Percentiles rank a stretch among this genome's conserved stretches.
Conservation (phyloP, 2,329 filamentous ascomycete species). For the Cadophora gregata region DNA sequence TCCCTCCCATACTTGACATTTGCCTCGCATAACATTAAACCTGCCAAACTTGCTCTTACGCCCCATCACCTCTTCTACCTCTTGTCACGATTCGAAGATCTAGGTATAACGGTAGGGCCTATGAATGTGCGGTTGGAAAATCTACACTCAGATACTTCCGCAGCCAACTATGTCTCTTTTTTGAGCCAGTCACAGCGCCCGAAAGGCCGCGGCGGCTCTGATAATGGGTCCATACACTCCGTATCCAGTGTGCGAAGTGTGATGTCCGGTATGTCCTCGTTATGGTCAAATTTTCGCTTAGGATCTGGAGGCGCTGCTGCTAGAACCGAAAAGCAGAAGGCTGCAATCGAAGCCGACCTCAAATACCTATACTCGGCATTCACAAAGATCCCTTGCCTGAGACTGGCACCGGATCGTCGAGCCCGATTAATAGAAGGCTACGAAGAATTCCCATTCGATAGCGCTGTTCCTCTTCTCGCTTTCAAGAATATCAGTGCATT, state of each 20-base stretch:
- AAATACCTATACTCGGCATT: conserved; percentile 98
- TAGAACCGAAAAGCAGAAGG: conserved; percentile 89
- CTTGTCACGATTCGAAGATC: conserved; percentile 91
- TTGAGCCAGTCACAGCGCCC: conserved; percentile 82
- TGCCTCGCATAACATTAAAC: conserved; percentile 83
- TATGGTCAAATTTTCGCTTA: conserved; percentile 90
- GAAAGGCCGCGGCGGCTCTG: conserved; percentile 73
- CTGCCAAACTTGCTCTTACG: conserved; percentile 89
- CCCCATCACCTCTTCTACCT: conserved; percentile 97
- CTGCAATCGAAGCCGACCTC: conserved; percentile 81
- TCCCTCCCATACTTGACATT: conserved; percentile 87
- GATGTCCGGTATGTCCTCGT: conserved; percentile 93
- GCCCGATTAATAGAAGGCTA: conserved; percentile 90
- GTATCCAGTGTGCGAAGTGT: conserved; percentile 96
- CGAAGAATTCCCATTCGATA: conserved; percentile 98
- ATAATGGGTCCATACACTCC: conserved; percentile 91
- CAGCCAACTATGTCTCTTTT: conserved; percentile 95
- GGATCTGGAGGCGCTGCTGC: conserved; percentile 79
- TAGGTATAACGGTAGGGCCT: conserved; percentile 87
- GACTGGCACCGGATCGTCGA: conserved; percentile 89
- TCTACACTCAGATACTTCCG: conserved; percentile 84
- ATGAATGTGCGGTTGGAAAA: conserved; percentile 98
- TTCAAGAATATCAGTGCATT: conserved; percentile 97
- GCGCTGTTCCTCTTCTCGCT: conserved; percentile 91
- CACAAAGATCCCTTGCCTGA: conserved; percentile 94